Base-by-base conservation (phyloP, 2,329 filamentous ascomycete species). In the Malbranchea cinnamomea region DNA sequence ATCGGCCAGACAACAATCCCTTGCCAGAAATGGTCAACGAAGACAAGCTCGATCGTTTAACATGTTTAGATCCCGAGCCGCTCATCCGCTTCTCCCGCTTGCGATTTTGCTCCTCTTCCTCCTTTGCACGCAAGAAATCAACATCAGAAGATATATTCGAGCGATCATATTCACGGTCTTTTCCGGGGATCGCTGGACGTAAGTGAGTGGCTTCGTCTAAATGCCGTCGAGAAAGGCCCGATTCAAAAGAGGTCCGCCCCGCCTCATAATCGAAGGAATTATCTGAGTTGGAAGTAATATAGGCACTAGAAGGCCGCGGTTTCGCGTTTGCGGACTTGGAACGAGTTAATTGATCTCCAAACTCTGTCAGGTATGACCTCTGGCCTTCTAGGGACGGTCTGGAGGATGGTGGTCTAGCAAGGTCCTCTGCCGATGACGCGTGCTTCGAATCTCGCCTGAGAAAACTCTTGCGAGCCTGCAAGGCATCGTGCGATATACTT, bases 1-100 rank as follows among this genome's bases (percentile, higher is more conserved):
- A 94, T 42, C 78, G 83, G 14, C 84, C 81, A 4, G 75, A 77
- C n/a, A 94, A 63, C 21, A 92, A 72, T 34, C 73, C 81, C 53
- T 89, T 92, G 22, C 73, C 74, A 5, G 78, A 73, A 11, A 82
- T 56, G 0, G 77, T 74, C 32, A 78, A 66, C 2, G 67, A 70
- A 8, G 70, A 67, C 38, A 92, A 56, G 50, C 81, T 89, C 1
- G 74, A 66, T 7, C 80, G 70, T 51, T 92, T 92, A 26, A 60
- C 58, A 40, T 76, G 70, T 43, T 71, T 76, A 14, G 62, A 58
- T 28, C 64, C 66, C 37, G 69, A 73, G n/a, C n/a, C n/a, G 34
- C 63, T 70, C 17, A 61, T 53, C 19, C 70, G 63, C 41, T 64
- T 62, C 34, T 71, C 60, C 40, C 54, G 53, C 54, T 73, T 68